These are phyloP conservation scores for Corynascus novoguineensis DNA, from an alignment of 495 filamentous ascomycete genomes.

Conservation along the genomic window DNA sequence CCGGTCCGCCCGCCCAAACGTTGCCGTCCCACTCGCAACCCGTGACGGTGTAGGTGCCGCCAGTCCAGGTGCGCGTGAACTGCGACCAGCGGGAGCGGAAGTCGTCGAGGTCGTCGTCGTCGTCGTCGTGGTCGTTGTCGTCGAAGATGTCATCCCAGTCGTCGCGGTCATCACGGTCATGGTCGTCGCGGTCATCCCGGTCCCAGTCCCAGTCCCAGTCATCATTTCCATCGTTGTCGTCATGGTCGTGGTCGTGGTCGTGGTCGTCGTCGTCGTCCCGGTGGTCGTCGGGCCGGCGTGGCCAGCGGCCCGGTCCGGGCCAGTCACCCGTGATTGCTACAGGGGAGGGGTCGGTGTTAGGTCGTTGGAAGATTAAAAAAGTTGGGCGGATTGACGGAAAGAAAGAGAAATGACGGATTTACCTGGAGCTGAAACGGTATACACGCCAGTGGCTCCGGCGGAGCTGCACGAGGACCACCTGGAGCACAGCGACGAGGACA, in stretches of 20 bases:
- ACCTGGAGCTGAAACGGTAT: conserved; percentile 35
- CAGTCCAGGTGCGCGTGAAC: conserved; percentile 36
- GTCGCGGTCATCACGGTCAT: not conserved
- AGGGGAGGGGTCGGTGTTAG: not conserved
- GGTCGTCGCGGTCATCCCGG: conserved; percentile 10
- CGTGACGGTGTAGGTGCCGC: conserved; percentile 43
- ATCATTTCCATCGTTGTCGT: conserved; percentile 10
- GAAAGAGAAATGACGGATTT: not conserved
- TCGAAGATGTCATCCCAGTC: conserved; percentile 11
- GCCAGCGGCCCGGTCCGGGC: conserved; percentile 12
- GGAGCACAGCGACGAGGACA: conserved; percentile 40
- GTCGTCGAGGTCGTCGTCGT: conserved; percentile 6
- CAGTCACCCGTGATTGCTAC: conserved; percentile 37
- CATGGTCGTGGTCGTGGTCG: conserved; percentile 7
- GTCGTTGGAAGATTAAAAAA: too few relatives aligned
- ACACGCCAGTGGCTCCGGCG: conserved; percentile 38
- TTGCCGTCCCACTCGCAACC: conserved; percentile 43
- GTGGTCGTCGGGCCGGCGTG: conserved; percentile 9
- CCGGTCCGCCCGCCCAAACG: conserved; percentile 44
- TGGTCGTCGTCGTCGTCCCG: not conserved
- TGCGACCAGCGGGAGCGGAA: conserved; percentile 2
- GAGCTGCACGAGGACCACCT: conserved; percentile 34
- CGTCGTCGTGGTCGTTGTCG: conserved; percentile 9
- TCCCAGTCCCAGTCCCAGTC: conserved; percentile 10
- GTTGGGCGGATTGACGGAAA: too few relatives aligned